phyloP scores from a whole-genome alignment of 176 grass and related monocot species.

The Aegilops tauschii region DNA sequence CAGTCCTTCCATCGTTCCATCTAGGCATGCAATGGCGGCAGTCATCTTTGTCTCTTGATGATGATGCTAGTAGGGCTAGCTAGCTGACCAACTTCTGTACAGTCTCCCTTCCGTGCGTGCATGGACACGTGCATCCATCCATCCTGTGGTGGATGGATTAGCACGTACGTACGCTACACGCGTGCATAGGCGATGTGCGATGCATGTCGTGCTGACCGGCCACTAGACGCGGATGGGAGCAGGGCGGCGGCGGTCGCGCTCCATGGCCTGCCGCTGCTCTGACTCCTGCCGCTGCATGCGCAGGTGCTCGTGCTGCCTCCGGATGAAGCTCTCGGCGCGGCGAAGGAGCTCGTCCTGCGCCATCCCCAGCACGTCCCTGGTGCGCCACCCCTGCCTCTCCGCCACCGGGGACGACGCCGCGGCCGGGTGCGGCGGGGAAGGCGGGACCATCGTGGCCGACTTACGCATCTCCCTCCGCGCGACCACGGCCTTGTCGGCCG shows the following conservation, averaged over 20 bases:
- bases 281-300: slow-evolving; percentile 79
- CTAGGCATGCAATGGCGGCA: slow-evolving; percentile 4
- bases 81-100: slow-evolving; percentile 8
- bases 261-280: slow-evolving; percentile 51
- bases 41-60: background rate
- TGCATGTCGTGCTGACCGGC: background rate
- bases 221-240: slow-evolving; percentile 28
- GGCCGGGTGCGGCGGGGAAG: slow-evolving; percentile 3
- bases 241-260: background rate
- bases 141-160: background rate
- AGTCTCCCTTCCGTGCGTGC: background rate
- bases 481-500: slow-evolving; percentile 6
- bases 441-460: slow-evolving; percentile 33
- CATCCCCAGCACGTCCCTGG: slow-evolving; percentile 49
- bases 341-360: slow-evolving; percentile 54
- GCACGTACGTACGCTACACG: background rate
- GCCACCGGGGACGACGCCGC: slow-evolving; percentile 15
- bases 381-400: slow-evolving; percentile 54
- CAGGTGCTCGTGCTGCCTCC: slow-evolving; percentile 67
- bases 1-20: background rate
- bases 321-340: slow-evolving; percentile 73
- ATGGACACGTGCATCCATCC: background rate
- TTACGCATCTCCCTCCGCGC: slow-evolving; percentile 28
- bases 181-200: background rate
- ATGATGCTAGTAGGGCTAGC: background rate